Evolutionary conservation across 2,329 filamentous ascomycete genomes (phyloP), one percentile per base, ranked within the genome.

Genomic region (Ampelomyces quisqualis): DNA sequence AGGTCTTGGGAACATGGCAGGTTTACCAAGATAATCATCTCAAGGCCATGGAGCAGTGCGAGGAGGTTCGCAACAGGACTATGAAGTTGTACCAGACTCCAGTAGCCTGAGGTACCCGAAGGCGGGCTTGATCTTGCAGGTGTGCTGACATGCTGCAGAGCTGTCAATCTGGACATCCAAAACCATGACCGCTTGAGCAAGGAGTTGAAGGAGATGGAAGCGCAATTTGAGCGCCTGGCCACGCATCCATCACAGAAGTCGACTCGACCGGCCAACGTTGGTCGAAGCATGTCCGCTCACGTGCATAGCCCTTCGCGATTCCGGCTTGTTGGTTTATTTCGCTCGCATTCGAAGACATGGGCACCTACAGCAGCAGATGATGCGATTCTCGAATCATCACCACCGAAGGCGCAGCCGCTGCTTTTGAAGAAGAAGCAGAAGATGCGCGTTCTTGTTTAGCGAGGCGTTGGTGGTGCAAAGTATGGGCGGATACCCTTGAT

Each of bases 1-100:
- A 73, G 33, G 78, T 87, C 4, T 73, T 82, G 40, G 73, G 73
- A 55, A 75, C 77, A 40, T 88, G 85, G 83, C 68, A 69, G 20
- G 64, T 75, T 7, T 79, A 79, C 6, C 80, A 77, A 45, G 76
- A 80, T 29, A 75, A 75, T 45, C 85, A 90, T 57, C 75, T 79
- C 42, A 64, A 73, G 41, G 76, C 77, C 7, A 69, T 88, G 41
- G 49, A 55, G 36, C 52, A 58, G 45, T 67, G 63, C 38, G 57
- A 61, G 39, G 59, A 62, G 33, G 51, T 62, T n/a, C 49, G 60
- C 7, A 58, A 60, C 31, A 61, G 61, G 45, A 50, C 58, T 5
- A 54, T 59, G 32, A 64, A 60, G 54, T 27, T 58, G 55, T 55
- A 54, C 37, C 51, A 55, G 46, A 43, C 43, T 34, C 47, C 49